These are phyloP conservation scores for Dorcoceras hygrometricum DNA, from an alignment of 257 asterid species.

Conservation along the genomic window DNA sequence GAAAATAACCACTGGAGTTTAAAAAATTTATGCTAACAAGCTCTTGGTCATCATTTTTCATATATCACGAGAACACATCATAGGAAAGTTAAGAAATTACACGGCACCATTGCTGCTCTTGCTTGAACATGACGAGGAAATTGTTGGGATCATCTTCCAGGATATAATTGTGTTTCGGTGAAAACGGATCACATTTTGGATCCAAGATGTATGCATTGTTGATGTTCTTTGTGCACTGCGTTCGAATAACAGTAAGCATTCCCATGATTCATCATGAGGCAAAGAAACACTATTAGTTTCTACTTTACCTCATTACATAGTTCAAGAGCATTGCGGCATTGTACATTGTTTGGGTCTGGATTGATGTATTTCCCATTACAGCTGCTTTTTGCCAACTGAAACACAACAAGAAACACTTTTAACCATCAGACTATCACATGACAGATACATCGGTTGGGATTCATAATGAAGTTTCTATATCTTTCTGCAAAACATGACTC, in stretches of 20 bases:
- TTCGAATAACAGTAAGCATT: neutral
- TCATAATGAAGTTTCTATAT: too few species aligned
- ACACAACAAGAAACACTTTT: too few species aligned
- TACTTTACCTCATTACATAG: neutral
- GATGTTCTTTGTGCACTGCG: neutral
- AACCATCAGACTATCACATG: too few species aligned
- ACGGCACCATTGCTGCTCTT: neutral
- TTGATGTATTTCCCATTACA: neutral
- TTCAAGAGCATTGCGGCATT: neutral
- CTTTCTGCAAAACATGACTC: too few species aligned
- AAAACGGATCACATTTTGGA: neutral
- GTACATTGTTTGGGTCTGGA: neutral
- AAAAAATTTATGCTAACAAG: neutral
- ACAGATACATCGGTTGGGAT: too few species aligned
- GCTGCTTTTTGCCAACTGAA: neutral
- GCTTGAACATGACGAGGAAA: slow-evolving; percentile 6
- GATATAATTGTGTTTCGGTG: neutral
- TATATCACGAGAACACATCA: neutral
- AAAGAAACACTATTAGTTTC: too few species aligned
- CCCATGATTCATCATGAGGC: too few species aligned
- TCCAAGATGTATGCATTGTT: neutral
- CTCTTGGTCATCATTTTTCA: too few species aligned
- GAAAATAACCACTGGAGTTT: too few species aligned
- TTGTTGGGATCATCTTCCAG: neutral
- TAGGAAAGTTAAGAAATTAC: neutral